These are phyloP conservation scores for Diaporthe capsici DNA, from an alignment of 2,329 filamentous ascomycete genomes.

Conservation along the genomic window DNA sequence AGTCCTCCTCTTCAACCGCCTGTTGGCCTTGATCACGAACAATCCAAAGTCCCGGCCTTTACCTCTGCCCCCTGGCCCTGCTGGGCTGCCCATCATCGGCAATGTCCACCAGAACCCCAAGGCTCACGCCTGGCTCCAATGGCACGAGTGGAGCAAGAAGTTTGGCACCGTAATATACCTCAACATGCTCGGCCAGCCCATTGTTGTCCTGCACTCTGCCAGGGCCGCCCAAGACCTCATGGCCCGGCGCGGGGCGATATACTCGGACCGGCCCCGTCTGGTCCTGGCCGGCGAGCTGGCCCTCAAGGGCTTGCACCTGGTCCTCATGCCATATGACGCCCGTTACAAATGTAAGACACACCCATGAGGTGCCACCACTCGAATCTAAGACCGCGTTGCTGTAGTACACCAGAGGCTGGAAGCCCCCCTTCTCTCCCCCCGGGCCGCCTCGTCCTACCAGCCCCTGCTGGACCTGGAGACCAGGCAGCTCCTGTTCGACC, in stretches of 20 bases:
- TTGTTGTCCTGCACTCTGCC: constrained; percentile 55
- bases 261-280: constrained; percentile 56
- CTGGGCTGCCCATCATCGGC: constrained; percentile 34
- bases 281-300: constrained; percentile 45
- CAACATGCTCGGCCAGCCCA: constrained; percentile 53
- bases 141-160: constrained; percentile 43
- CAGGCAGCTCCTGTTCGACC: constrained; percentile 27
- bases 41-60: background rate
- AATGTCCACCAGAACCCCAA: constrained; percentile 29
- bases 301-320: constrained; percentile 11
- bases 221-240: constrained; percentile 57
- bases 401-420: constrained; percentile 36
- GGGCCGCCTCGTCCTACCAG: constrained; percentile 22
- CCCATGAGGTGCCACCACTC: constrained; percentile 1
- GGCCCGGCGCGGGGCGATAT: constrained; percentile 56
- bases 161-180: constrained; percentile 50
- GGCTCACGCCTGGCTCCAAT: constrained; percentile 23
- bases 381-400: constrained; percentile 20
- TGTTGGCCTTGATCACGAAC: background rate
- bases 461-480: constrained; percentile 33
- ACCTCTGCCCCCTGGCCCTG: constrained; percentile 32
- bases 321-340: constrained; percentile 36
- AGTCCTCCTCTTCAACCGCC: constrained; percentile 24
- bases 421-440: constrained; percentile 29
- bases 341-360: constrained; percentile 35